These are phyloP conservation scores for Melastoma candidum DNA, from an alignment of 441 rosid species.

Conservation along the genomic window DNA sequence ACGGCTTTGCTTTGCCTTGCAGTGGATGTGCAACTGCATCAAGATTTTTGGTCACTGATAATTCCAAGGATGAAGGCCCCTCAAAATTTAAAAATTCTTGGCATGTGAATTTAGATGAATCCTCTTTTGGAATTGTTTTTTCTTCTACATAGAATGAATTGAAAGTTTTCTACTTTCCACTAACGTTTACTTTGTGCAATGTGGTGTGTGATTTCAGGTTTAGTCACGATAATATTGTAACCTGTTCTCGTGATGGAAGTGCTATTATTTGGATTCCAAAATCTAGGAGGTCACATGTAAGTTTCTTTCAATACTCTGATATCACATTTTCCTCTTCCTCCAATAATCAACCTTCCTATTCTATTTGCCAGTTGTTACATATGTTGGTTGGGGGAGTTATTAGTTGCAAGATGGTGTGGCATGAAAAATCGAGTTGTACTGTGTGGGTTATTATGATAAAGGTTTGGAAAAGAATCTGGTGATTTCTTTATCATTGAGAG, in stretches of 20 bases:
- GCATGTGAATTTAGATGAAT: conserved; percentile 28
- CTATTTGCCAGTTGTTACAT: too few species aligned
- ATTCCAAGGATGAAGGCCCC: conserved; percentile 71
- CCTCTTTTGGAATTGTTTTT: conserved; percentile 1
- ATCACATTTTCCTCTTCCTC: too few species aligned
- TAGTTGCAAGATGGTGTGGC: too few species aligned
- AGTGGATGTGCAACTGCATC: conserved; percentile 93
- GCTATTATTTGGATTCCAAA: conserved; percentile 98
- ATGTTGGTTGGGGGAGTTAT: too few species aligned
- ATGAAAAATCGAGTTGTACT: too few species aligned
- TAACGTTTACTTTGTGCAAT: too few species aligned
- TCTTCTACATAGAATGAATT: neutral
- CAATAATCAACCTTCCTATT: too few species aligned
- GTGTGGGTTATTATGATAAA: neutral
- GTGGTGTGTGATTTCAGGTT: conserved; percentile 35
- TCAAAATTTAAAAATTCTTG: conserved; percentile 87
- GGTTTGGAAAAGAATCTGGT: neutral
- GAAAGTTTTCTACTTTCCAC: too few species aligned
- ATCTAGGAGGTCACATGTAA: conserved; percentile 88
- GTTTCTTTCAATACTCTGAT: conserved; percentile 4
- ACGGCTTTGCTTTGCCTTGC: conserved; percentile 24
- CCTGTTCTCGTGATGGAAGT: conserved; percentile 99
- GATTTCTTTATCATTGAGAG: conserved; percentile 2
- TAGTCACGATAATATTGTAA: conserved; percentile 89
- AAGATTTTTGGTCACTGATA: conserved; percentile 54